Percentiles rank a stretch among this genome's conserved stretches.
Evolutionary conservation across 2,329 filamentous ascomycete genomes (phyloP).

Genomic region (Monilinia aucupariae): DNA sequence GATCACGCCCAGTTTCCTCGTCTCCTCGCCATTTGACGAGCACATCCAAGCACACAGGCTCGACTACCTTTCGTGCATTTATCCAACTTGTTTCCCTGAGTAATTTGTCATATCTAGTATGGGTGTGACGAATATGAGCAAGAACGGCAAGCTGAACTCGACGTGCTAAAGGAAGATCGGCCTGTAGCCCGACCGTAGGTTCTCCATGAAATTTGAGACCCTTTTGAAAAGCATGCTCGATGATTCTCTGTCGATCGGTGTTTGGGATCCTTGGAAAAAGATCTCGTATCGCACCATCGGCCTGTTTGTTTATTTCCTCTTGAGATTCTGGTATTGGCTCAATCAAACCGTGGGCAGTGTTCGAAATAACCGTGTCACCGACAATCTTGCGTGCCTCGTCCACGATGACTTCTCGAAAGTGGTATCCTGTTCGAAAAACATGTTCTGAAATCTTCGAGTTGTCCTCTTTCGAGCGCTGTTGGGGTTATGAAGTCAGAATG

Average conservation of each 20-base stretch:
- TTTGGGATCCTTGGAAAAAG: conserved; percentile 61
- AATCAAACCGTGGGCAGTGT: conserved; percentile 36
- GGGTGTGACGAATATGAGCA: conserved; percentile 61
- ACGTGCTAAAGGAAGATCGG: conserved; percentile 52
- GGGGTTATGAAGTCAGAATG: conserved; percentile 12
- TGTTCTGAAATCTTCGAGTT: conserved; percentile 39
- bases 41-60: conserved; percentile 55
- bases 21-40: conserved; percentile 69
- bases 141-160: conserved; percentile 61
- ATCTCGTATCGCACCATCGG: conserved; percentile 56
- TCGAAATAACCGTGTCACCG: conserved; percentile 31
- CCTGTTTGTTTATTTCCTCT: conserved; percentile 55
- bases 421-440: conserved; percentile 55
- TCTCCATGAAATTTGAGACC: conserved; percentile 48
- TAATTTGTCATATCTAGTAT: conserved; percentile 59
- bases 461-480: conserved; percentile 28
- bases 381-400: conserved; percentile 45
- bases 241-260: conserved; percentile 57
- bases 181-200: conserved; percentile 52
- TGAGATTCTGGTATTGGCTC: conserved; percentile 57
- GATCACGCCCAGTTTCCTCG: conserved; percentile 62
- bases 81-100: conserved; percentile 53
- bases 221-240: conserved; percentile 59
- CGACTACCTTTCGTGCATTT: conserved; percentile 56
- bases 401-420: conserved; percentile 54